These are phyloP conservation scores for Cadophora sp. DNA, from an alignment of 2,329 filamentous ascomycete species.

Conservation along the genomic window DNA sequence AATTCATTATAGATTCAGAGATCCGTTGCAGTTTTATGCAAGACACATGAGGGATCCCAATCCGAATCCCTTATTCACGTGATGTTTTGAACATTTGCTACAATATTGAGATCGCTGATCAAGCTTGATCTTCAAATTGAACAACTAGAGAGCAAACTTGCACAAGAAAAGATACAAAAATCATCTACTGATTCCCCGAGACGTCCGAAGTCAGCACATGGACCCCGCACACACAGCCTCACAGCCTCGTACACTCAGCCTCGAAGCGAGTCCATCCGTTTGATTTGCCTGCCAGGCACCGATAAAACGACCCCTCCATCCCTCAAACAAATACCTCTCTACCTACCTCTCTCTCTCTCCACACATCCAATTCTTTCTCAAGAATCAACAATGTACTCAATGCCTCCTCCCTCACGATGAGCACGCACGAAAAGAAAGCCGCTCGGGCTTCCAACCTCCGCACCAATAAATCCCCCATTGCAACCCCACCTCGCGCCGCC, in stretches of 20 bases:
- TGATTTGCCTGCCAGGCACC: constrained; percentile 14
- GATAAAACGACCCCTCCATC: not conserved
- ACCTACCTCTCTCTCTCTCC: not conserved
- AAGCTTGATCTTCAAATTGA: not conserved
- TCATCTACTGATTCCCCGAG: not conserved
- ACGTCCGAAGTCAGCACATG: not conserved
- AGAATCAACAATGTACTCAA: constrained; percentile 5
- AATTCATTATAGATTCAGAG: too few species aligned
- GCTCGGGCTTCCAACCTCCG: constrained; percentile 3
- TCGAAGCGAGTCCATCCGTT: constrained; percentile 1
- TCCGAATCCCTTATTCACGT: not conserved
- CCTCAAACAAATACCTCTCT: constrained; percentile 1
- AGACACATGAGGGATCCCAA: too few species aligned
- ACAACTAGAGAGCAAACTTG: not conserved
- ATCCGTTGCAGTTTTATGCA: too few species aligned
- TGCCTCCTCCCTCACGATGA: constrained; percentile 9
- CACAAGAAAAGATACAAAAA: not conserved
- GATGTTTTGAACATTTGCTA: not conserved
- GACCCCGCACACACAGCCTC: constrained; percentile 11
- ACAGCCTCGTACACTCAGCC: constrained; percentile 14
- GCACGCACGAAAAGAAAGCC: constrained; percentile 20
- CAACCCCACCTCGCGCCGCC: constrained; percentile 18
- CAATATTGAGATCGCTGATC: not conserved
- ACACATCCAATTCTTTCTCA: too few species aligned
- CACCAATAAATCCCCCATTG: constrained; percentile 18